Evolutionary conservation across 371 early-diverging fungal genomes (phyloP).

Genomic region (Dichotomocladium elegans): DNA sequence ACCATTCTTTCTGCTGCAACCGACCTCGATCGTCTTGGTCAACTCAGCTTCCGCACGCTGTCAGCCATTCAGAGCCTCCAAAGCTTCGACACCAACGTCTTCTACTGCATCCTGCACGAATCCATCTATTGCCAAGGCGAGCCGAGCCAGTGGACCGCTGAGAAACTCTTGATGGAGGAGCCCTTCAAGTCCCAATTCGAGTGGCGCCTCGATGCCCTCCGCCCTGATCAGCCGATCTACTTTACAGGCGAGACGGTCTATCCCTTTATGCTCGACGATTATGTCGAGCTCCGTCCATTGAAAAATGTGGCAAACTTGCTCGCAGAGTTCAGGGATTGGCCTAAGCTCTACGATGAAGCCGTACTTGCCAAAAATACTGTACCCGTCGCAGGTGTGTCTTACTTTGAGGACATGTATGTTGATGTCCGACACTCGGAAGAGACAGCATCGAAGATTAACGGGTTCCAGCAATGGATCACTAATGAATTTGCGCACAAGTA

Average conservation of each 20-base stretch:
- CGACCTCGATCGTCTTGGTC: conserved; percentile 47
- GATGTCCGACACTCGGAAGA: conserved; percentile 61
- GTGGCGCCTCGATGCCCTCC: conserved; percentile 38
- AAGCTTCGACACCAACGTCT: conserved; percentile 59
- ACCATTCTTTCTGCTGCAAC: conserved; percentile 48
- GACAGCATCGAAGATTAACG: conserved; percentile 54
- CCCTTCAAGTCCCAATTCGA: conserved; percentile 51
- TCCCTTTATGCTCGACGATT: conserved; percentile 77
- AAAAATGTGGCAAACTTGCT: conserved; percentile 59
- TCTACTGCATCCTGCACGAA: conserved; percentile 72
- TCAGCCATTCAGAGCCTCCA: conserved; percentile 35
- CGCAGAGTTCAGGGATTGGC: conserved; percentile 58
- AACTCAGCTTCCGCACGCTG: conserved; percentile 50
- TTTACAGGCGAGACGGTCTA: conserved; percentile 68
- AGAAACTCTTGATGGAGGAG: conserved; percentile 44
- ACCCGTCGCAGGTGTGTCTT: conserved; percentile 64
- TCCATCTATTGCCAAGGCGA: conserved; percentile 65
- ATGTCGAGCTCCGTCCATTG: conserved; percentile 56
- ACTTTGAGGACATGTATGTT: conserved; percentile 74
- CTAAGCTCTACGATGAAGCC: conserved; percentile 52
- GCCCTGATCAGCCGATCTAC: conserved; percentile 25
- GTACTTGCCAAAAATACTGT: conserved; percentile 50
- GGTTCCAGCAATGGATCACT: conserved; percentile 67
- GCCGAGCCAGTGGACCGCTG: conserved; percentile 67
- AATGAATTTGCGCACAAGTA: conserved; percentile 75